These are phyloP conservation scores for Fusarium papillatum DNA, from an alignment of 2,329 filamentous ascomycete genomes.

Conservation along the genomic window DNA sequence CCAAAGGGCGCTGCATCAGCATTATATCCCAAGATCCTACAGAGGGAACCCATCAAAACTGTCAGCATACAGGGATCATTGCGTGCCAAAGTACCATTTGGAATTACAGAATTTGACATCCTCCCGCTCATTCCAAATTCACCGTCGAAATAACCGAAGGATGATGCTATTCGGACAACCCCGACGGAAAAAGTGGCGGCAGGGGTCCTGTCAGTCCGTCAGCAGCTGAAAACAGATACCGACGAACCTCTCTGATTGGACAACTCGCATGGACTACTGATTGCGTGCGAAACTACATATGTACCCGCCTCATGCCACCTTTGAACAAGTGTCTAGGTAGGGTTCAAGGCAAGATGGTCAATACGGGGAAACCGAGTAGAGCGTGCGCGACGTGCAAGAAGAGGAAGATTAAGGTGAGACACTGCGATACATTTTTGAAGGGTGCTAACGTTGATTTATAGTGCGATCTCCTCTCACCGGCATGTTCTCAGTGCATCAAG, in stretches of 20 bases:
- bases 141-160: not conserved
- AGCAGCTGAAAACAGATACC: not conserved
- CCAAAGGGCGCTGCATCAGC: not conserved
- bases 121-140: not conserved
- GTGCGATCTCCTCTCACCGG: slow-evolving; percentile 31
- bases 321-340: not conserved
- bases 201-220: not conserved
- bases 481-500: slow-evolving; percentile 31
- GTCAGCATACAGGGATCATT: not conserved
- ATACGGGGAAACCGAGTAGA: slow-evolving; percentile 35
- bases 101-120: not conserved
- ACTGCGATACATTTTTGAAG: fast-evolving
- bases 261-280: not conserved
- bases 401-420: slow-evolving; percentile 35
- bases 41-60: not conserved
- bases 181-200: not conserved
- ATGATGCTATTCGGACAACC: not conserved
- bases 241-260: not conserved
- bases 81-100: not conserved
- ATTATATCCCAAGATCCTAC: not conserved
- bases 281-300: not conserved
- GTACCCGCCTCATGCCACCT: not conserved
- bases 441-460: not conserved
- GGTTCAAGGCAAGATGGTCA: slow-evolving; percentile 20
- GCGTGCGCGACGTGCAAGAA: slow-evolving; percentile 37